Evolutionary conservation across 2,329 filamentous ascomycete genomes (phyloP).

Genomic region (Pleomassaria siparia): DNA sequence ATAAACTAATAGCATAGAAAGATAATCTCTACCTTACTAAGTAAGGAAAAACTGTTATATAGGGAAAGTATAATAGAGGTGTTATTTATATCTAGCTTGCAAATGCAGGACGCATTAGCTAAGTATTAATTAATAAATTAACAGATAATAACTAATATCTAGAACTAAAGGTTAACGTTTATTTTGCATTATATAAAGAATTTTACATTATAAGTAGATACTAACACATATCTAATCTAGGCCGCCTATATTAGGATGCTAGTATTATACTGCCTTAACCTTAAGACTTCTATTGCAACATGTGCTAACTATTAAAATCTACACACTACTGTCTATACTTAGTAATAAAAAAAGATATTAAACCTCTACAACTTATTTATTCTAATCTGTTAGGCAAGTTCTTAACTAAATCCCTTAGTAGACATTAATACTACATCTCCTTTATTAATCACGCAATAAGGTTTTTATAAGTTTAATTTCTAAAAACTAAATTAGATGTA

Average conservation of each 20-base stretch:
- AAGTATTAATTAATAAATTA: background rate
- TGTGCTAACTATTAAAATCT: background rate
- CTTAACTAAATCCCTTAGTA: background rate
- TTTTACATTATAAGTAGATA: background rate
- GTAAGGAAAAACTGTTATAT: background rate
- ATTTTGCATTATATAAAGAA: background rate
- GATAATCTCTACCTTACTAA: background rate
- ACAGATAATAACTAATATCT: background rate
- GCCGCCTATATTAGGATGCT: background rate
- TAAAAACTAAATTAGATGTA: background rate
- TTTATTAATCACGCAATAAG: background rate
- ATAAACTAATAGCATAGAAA: background rate
- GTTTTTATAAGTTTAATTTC: background rate
- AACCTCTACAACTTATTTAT: background rate
- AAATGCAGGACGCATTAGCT: background rate
- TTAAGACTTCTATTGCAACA: background rate
- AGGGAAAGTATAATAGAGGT: background rate
- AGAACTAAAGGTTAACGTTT: background rate
- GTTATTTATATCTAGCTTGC: background rate
- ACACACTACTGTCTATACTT: background rate
- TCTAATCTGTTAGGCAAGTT: background rate
- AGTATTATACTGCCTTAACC: background rate
- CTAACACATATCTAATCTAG: background rate
- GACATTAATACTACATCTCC: background rate
- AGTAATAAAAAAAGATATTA: background rate